These are phyloP conservation scores for Diutina siamensis DNA, from an alignment of 1,139 yeast genomes.

Conservation along the genomic window DNA sequence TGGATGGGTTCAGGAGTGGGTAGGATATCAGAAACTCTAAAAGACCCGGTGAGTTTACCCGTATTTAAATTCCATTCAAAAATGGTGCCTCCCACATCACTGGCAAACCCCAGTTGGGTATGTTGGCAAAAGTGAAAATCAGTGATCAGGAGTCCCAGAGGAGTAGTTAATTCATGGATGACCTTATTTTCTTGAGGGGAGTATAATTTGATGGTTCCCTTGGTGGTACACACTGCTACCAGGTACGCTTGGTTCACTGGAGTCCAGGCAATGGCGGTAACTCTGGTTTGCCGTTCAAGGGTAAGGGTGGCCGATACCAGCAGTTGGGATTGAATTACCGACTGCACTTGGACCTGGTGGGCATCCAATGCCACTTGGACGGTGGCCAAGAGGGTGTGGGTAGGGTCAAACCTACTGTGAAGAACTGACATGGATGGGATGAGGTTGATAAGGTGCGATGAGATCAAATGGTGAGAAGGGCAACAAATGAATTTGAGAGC, in stretches of 20 bases:
- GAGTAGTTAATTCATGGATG: conserved; percentile 36
- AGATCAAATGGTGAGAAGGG: not conserved
- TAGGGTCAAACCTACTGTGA: conserved; percentile 32
- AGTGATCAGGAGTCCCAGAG: conserved; percentile 40
- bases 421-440: not conserved
- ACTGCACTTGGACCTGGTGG: conserved; percentile 59
- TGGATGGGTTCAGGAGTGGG: conserved; percentile 21
- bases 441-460: not conserved
- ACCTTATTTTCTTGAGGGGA: conserved; percentile 57
- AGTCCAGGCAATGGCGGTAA: conserved; percentile 48
- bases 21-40: conserved; percentile 27
- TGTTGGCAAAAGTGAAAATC: conserved; percentile 36
- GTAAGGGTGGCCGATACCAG: conserved; percentile 30
- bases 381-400: conserved; percentile 51
- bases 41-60: conserved; percentile 28
- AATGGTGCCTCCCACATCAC: conserved; percentile 51
- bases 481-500: not conserved
- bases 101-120: conserved; percentile 44
- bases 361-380: conserved; percentile 63
- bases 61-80: conserved; percentile 51
- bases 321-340: conserved; percentile 28
- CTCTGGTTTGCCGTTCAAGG: conserved; percentile 43
- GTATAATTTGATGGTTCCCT: conserved; percentile 54
- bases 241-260: conserved; percentile 25
- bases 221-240: conserved; percentile 54